Evolutionary conservation across 306 rosid genomes (phyloP).

Genomic region (Ormosia emarginata): DNA sequence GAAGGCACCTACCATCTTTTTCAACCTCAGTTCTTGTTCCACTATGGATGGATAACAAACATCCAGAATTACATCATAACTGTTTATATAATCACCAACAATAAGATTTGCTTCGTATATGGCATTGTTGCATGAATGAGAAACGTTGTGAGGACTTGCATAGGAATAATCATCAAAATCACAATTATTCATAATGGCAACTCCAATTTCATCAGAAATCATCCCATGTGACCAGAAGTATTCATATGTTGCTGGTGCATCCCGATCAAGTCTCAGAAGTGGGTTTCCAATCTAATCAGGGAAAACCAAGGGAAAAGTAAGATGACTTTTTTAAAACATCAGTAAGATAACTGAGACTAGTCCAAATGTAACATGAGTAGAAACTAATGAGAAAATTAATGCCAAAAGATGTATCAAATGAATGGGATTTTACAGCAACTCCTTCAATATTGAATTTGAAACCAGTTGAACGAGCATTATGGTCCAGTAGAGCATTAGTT

Average conservation of each 20-base stretch:
- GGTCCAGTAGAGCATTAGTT: slow-evolving; percentile 60
- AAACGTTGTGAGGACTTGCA: slow-evolving; percentile 54
- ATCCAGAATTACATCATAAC: slow-evolving; percentile 80
- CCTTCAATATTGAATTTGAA: slow-evolving; percentile 86
- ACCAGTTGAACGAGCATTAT: slow-evolving; percentile 56
- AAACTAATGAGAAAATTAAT: background rate
- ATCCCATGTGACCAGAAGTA: slow-evolving; percentile 93
- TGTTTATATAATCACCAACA: slow-evolving; percentile 64
- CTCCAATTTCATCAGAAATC: slow-evolving; percentile 90
- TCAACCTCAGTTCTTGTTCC: slow-evolving; percentile 78
- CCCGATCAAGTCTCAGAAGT: slow-evolving; percentile 66
- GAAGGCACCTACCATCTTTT: slow-evolving; percentile 50
- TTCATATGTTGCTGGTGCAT: slow-evolving; percentile 61
- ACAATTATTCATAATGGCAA: slow-evolving; percentile 60
- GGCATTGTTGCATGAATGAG: slow-evolving; percentile 50
- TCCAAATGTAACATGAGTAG: background rate
- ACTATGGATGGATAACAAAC: slow-evolving; percentile 84
- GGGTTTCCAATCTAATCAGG: slow-evolving; percentile 81
- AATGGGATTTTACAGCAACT: slow-evolving; percentile 62
- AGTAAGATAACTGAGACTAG: background rate
- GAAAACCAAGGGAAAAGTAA: background rate
- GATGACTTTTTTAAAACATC: slow-evolving; percentile 11
- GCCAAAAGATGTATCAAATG: background rate
- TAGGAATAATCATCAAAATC: slow-evolving; percentile 64
- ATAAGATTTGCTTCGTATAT: slow-evolving; percentile 42